A percentile compares a stretch with the other conserved stretches of the same genome.
These are phyloP conservation scores for Turnera subulata DNA, from an alignment of 345 rosid species.

Conservation along the genomic window DNA sequence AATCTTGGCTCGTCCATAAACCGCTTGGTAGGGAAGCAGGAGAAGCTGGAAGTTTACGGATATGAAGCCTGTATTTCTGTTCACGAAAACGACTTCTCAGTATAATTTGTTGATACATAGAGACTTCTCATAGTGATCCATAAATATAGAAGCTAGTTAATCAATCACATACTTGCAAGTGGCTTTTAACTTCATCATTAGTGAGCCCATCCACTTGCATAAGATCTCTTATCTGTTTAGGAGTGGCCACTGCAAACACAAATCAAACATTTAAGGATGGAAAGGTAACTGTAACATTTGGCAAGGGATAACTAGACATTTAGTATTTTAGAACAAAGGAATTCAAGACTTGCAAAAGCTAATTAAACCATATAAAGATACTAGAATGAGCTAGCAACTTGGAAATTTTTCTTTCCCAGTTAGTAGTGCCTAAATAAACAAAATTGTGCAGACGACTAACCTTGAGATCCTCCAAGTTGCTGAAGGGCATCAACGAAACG, in stretches of 20 bases:
- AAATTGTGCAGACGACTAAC: slow-evolving; percentile 28
- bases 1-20: slow-evolving; percentile 8
- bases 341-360: neutral
- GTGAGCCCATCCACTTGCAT: slow-evolving; percentile 32
- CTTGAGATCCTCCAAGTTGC: slow-evolving; percentile 67
- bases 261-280: neutral
- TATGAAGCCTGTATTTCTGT: slow-evolving; percentile 27
- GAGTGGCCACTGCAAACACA: slow-evolving; percentile 19
- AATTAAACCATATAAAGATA: neutral
- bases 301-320: neutral
- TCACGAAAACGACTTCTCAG: neutral
- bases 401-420: neutral
- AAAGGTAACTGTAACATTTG: neutral
- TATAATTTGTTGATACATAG: neutral
- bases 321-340: neutral
- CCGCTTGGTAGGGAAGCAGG: slow-evolving; percentile 16
- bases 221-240: slow-evolving; percentile 26
- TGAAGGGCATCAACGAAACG: slow-evolving; percentile 67
- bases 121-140: neutral
- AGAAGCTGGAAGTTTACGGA: slow-evolving; percentile 15
- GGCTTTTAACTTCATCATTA: slow-evolving; percentile 31
- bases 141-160: neutral
- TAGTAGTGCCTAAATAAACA: neutral
- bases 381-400: neutral
- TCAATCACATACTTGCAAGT: slow-evolving; percentile 19